These are phyloP conservation scores for Viola odorata DNA, from an alignment of 345 rosid species.

Conservation along the genomic window DNA sequence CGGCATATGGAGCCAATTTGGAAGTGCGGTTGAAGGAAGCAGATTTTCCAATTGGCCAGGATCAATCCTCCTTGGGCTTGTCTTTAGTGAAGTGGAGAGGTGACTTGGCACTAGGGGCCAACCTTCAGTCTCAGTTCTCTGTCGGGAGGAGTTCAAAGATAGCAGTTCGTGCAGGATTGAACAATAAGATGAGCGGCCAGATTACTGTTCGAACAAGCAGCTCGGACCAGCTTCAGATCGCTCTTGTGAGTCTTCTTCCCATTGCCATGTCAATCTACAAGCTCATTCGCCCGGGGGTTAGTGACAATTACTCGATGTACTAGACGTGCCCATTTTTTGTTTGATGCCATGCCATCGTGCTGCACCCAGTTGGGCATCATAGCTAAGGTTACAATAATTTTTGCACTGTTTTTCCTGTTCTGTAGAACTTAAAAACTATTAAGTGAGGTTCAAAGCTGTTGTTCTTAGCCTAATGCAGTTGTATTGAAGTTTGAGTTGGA, in stretches of 20 bases:
- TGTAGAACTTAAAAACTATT: not conserved
- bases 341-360: conserved; percentile 5
- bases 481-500: conserved; percentile 8
- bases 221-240: conserved; percentile 92
- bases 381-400: conserved; percentile 5
- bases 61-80: conserved; percentile 73
- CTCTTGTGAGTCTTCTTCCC: conserved; percentile 68
- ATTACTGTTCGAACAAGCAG: conserved; percentile 70
- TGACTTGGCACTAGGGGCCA: conserved; percentile 86
- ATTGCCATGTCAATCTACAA: conserved; percentile 65
- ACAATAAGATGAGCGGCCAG: conserved; percentile 92
- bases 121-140: conserved; percentile 81
- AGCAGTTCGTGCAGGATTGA: conserved; percentile 82
- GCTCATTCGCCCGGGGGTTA: conserved; percentile 53
- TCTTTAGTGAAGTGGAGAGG: conserved; percentile 94
- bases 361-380: not conserved
- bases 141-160: conserved; percentile 69
- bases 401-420: not conserved
- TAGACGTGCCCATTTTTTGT: conserved; percentile 21
- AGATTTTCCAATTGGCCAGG: conserved; percentile 89
- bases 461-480: conserved; percentile 4
- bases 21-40: conserved; percentile 78
- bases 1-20: conserved; percentile 86
- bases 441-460: not conserved
- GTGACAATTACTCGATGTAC: conserved; percentile 63